Percentiles rank a stretch among this genome's conserved stretches.
Conservation (phyloP, 2,329 filamentous ascomycete genomes). For the Fusarium praegraminearum region DNA sequence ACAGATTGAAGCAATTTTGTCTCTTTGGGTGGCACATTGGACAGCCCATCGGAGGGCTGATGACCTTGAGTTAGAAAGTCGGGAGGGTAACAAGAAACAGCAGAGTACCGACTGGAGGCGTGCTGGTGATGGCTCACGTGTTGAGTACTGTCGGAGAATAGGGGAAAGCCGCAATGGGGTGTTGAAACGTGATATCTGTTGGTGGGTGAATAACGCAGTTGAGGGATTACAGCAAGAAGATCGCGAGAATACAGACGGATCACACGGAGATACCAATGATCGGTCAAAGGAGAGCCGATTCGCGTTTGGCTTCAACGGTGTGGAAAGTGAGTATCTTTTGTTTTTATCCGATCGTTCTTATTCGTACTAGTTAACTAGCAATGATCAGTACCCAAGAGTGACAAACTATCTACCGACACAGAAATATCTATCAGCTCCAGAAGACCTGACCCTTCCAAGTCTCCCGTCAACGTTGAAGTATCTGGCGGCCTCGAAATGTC, state of each 20-base stretch:
- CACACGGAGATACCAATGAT: fast-evolving
- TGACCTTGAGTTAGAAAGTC: too few relatives aligned
- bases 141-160: background rate
- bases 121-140: background rate
- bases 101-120: background rate
- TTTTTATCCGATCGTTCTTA: too few relatives aligned
- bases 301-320: background rate
- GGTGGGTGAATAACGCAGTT: background rate
- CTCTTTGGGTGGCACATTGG: background rate
- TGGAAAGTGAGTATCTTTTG: background rate
- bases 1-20: background rate
- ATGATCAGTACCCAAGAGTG: too few relatives aligned
- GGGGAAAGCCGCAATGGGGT: background rate
- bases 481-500: too few relatives aligned
- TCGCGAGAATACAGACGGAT: fast-evolving
- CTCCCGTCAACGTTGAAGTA: too few relatives aligned
- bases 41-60: fast-evolving
- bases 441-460: too few relatives aligned
- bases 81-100: fast-evolving
- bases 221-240: background rate
- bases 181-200: background rate
- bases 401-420: background rate
- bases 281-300: fast-evolving
- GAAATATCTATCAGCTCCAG: background rate
- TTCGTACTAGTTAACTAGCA: too few relatives aligned